phyloP scores from a whole-genome alignment of 2,329 filamentous ascomycete genomes.

The Stachybotrys elegans region DNA sequence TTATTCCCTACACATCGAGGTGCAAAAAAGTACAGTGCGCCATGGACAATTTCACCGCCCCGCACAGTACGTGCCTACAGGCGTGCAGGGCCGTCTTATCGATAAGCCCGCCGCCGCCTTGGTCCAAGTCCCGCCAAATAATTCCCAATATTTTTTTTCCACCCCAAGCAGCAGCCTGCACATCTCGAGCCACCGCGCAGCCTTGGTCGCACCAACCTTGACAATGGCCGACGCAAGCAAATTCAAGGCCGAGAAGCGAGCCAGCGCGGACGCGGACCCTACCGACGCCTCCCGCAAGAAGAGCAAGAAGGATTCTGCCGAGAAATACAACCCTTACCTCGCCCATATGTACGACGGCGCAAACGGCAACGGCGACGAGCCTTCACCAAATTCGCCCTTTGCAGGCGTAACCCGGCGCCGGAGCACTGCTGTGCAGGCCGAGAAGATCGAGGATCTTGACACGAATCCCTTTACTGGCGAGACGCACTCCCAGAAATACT shows the following conservation, averaged over 20 bases:
- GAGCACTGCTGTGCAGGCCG: conserved; percentile 73
- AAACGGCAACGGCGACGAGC: conserved; percentile 32
- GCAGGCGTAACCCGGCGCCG: conserved; percentile 68
- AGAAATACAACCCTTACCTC: conserved; percentile 74
- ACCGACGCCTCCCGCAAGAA: conserved; percentile 39
- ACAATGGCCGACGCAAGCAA: conserved; percentile 34
- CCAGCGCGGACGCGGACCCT: conserved; percentile 38
- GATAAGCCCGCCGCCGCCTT: conserved; percentile 18
- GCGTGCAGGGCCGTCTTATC: conserved; percentile 23
- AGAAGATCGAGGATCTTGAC: conserved; percentile 71
- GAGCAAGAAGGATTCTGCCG: conserved; percentile 30
- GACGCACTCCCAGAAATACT: conserved; percentile 76
- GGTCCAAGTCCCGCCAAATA: too few relatives aligned
- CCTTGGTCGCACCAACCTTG: conserved; percentile 13
- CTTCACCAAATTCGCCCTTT: conserved; percentile 44
- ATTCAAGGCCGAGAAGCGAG: conserved; percentile 34
- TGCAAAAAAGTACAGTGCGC: too few relatives aligned
- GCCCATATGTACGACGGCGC: conserved; percentile 71
- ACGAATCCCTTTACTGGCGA: conserved; percentile 80
- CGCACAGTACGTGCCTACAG: not conserved
- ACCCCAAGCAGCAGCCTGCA: conserved; percentile 18
- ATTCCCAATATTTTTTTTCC: conserved; percentile 14
- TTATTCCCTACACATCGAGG: too few relatives aligned
- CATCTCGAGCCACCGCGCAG: too few relatives aligned
- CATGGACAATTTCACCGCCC: too few relatives aligned